These are phyloP conservation scores for Metarhizium humberi DNA, from an alignment of 2,329 filamentous ascomycete species.

Conservation along the genomic window DNA sequence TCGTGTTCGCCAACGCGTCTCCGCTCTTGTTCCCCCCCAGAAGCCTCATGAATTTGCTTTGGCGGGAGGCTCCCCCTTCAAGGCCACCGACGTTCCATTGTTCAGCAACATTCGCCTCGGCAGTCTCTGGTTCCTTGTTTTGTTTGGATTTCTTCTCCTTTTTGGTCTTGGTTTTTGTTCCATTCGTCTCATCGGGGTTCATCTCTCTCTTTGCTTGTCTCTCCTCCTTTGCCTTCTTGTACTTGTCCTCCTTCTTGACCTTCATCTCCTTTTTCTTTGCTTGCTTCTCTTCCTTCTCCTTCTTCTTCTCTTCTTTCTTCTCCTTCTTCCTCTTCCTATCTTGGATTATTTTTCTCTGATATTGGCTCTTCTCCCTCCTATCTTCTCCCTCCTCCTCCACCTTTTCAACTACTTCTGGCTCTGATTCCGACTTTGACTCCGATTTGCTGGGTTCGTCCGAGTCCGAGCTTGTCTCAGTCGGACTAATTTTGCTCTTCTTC, in stretches of 20 bases:
- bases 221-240: conserved; percentile 4
- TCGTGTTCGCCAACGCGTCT: conserved; percentile 9
- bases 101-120: conserved; percentile 20
- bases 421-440: not conserved
- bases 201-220: not conserved
- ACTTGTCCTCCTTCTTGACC: not conserved
- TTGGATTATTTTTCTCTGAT: too few relatives aligned
- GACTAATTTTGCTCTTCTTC: conserved; percentile 1
- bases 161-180: not conserved
- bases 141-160: conserved; percentile 10
- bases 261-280: not conserved
- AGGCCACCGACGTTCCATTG: conserved; percentile 45
- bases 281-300: not conserved
- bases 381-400: too few relatives aligned
- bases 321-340: too few relatives aligned
- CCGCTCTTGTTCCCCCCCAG: conserved; percentile 42
- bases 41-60: conserved; percentile 48
- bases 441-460: not conserved
- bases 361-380: too few relatives aligned
- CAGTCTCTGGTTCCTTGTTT: conserved; percentile 14
- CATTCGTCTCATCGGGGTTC: not conserved
- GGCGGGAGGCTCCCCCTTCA: conserved; percentile 39
- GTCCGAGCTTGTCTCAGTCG: conserved; percentile 1
- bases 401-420: too few relatives aligned
- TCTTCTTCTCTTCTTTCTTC: too few relatives aligned